Base-by-base conservation (phyloP, 371 early-diverging fungal genomes). In the Apophysomyces variabilis region DNA sequence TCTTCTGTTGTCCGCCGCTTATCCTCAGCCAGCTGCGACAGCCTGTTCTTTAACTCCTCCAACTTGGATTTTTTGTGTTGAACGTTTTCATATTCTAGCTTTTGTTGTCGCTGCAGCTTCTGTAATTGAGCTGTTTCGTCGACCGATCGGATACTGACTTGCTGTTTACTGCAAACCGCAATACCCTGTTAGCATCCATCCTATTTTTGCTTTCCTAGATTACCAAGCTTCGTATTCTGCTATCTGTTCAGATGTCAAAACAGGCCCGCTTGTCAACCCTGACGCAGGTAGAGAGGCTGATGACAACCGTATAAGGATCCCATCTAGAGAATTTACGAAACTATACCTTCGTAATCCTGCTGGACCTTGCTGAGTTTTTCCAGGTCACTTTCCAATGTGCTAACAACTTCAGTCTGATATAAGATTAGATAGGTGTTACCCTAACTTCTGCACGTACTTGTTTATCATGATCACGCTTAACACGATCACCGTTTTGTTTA, bases 91-190 rank as follows among this genome's bases (percentile, higher is more conserved):
- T 75, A 69, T 61, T 86, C 81, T 26, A 89, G 75, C 68, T 88
- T 90, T 36, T 85, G 72, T 65, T 90, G 87, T 7, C 93, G 89
- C 68, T 86, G 79, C 16, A 93, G 75, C 18, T 84, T 83, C 4
- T 87, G 83, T 3, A 94, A 79, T 62, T 85, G 81, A 41, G 93
- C 90, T 54, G 87, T 80, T 65, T 93, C 90, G 4, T 79, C 79
- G 0, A 89, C 79, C 1, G 92, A 90, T 38, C 76, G 79, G 18
- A 84, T 65, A 38, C 85, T 88, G 32, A 92, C 90, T 72, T 90
- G 85, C 66, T 92, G 93, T 61, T 90, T 90, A 61, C 90, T 89
- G 39, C 18, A 62, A 59, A 41, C 14, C 56, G 9, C 3, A 60
- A 43, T n/a, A 50, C 5, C 32, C 21, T 50, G 21, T 50, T 50